phyloP scores from a whole-genome alignment of 371 early-diverging fungal genomes.

The Apophysomyces elegans region DNA sequence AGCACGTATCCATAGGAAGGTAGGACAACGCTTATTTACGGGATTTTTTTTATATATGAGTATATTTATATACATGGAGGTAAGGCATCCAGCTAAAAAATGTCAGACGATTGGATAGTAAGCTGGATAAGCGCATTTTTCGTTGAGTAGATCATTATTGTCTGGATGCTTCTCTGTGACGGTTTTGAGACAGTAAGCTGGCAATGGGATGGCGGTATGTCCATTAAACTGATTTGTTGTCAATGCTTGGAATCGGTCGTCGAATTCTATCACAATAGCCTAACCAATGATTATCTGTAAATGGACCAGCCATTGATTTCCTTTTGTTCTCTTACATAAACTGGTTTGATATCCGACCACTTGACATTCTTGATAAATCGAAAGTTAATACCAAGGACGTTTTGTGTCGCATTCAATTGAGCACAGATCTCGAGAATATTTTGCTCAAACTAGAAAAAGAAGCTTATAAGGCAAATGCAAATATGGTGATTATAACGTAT shows the following conservation, averaged over 20 bases:
- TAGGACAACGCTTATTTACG: neutral
- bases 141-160: neutral
- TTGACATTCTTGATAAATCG: slow-evolving; percentile 34
- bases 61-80: slow-evolving; percentile 1
- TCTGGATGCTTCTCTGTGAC: slow-evolving; percentile 2
- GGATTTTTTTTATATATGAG: neutral
- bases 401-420: slow-evolving; percentile 52
- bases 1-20: neutral
- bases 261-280: slow-evolving; percentile 41
- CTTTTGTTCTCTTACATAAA: slow-evolving; percentile 18
- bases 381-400: slow-evolving; percentile 51
- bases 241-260: slow-evolving; percentile 41
- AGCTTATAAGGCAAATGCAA: neutral
- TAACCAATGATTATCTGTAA: slow-evolving; percentile 14
- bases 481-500: neutral
- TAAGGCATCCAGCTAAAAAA: neutral
- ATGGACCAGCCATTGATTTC: neutral
- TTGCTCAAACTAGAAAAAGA: slow-evolving; percentile 41
- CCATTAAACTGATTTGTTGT: neutral
- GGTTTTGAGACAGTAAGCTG: neutral
- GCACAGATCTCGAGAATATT: slow-evolving; percentile 35
- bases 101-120: neutral
- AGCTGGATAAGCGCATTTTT: neutral
- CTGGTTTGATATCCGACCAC: slow-evolving; percentile 11
- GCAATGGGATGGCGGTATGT: neutral